Conservation (phyloP, 108 stramenopile genomes). For the Chaetoceros tenuissimus region DNA sequence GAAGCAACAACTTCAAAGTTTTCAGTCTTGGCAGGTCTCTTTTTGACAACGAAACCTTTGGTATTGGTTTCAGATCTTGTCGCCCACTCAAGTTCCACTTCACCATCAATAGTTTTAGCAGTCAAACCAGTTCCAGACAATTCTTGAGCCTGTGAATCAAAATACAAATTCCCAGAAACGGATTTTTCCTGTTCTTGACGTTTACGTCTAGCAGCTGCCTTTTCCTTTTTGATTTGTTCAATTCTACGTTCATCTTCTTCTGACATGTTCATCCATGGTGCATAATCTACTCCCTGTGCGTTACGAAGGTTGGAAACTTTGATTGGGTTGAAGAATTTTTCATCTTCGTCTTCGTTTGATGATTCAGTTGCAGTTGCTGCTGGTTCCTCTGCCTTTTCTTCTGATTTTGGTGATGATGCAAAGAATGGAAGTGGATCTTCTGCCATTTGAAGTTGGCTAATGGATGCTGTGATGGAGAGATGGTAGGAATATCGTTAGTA, state of each 20-base stretch:
- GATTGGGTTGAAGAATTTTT: constrained; percentile 51
- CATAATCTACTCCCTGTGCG: constrained; percentile 72
- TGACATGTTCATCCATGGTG: constrained; percentile 83
- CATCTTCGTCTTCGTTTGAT: constrained; percentile 67
- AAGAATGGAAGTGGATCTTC: neutral
- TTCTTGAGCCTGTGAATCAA: constrained; percentile 80
- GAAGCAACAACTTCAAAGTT: constrained; percentile 58
- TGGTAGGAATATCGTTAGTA: too few relatives aligned
- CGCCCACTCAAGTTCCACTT: constrained; percentile 80
- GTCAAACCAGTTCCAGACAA: constrained; percentile 67
- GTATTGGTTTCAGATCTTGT: constrained; percentile 61
- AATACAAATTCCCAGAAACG: constrained; percentile 54
- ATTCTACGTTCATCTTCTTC: constrained; percentile 65
- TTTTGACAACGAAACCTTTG: constrained; percentile 76
- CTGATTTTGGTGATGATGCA: neutral
- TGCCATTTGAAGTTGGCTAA: neutral
- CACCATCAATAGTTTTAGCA: constrained; percentile 59
- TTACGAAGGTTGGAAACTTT: constrained; percentile 65
- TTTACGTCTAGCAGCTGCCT: constrained; percentile 61
- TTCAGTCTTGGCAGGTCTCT: constrained; percentile 73
- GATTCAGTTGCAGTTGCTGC: too few relatives aligned
- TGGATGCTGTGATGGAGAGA: neutral
- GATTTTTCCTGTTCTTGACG: constrained; percentile 48
- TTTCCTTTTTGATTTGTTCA: constrained; percentile 52
- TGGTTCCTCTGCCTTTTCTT: constrained; percentile 17